These are phyloP conservation scores for Rostrohypoxylon terebratum DNA, from an alignment of 495 filamentous ascomycete genomes.

Conservation along the genomic window DNA sequence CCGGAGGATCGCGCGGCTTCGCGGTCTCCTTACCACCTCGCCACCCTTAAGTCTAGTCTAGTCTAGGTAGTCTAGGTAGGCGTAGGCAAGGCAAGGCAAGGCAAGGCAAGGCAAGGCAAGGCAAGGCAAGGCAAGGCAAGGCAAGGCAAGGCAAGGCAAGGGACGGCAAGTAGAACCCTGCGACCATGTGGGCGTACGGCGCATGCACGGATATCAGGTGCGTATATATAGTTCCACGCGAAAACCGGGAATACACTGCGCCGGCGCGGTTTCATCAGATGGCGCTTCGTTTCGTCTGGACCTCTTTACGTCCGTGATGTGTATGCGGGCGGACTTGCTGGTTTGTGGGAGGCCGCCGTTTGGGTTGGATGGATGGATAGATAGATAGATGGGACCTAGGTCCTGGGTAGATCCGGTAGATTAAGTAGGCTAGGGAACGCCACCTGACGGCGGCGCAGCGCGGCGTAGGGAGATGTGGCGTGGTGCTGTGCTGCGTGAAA, in stretches of 20 bases:
- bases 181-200: not conserved
- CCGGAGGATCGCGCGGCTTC: slow-evolving; percentile 7
- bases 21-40: not conserved
- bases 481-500: not conserved
- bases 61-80: no score
- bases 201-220: not conserved
- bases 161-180: no score
- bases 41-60: no score
- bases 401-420: not conserved
- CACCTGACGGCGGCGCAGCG: not conserved
- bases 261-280: not conserved
- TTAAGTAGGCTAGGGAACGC: not conserved
- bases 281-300: not conserved
- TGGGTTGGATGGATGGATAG: not conserved
- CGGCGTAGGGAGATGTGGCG: not conserved
- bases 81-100: no score
- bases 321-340: not conserved
- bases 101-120: no score
- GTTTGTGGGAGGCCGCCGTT: not conserved
- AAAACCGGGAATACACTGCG: not conserved
- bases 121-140: no score
- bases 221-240: not conserved
- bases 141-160: no score
- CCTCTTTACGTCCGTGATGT: no score
- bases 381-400: no score